These are phyloP conservation scores for Ambrosiella xylebori DNA, from an alignment of 2,329 filamentous ascomycete species.

Conservation along the genomic window DNA sequence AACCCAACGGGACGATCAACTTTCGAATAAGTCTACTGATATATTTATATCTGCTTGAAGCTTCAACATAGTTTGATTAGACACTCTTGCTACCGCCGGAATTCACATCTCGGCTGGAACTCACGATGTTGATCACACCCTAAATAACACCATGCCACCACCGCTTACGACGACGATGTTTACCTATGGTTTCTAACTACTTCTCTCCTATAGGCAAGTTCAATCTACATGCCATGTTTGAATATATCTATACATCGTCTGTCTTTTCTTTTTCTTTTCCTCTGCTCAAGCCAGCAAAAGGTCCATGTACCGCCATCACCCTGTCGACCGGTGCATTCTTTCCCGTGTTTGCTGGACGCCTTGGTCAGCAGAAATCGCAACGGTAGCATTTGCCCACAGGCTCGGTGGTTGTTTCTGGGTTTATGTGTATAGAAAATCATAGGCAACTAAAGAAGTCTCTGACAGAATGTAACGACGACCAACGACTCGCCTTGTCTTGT, in stretches of 20 bases:
- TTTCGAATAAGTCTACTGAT: background rate
- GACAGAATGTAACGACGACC: background rate
- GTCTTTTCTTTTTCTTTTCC: background rate
- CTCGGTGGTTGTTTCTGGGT: background rate
- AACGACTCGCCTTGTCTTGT: background rate
- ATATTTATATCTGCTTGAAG: background rate
- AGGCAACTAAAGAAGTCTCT: too few species aligned
- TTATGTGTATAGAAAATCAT: background rate
- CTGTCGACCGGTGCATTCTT: background rate
- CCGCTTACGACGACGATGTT: background rate
- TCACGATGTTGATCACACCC: background rate
- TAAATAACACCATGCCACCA: background rate
- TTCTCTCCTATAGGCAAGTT: background rate
- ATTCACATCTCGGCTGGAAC: background rate
- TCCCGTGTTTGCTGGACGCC: background rate
- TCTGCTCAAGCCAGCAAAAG: background rate
- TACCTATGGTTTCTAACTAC: too few species aligned
- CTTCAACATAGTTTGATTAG: background rate
- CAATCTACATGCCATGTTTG: background rate
- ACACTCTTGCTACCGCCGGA: background rate
- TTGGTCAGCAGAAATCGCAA: background rate
- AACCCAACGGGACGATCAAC: background rate
- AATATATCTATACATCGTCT: too few species aligned
- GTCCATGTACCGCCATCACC: background rate
- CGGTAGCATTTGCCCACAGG: background rate